Evolutionary conservation across 2,329 filamentous ascomycete genomes (phyloP).

Genomic region (Curvularia verruculosa): DNA sequence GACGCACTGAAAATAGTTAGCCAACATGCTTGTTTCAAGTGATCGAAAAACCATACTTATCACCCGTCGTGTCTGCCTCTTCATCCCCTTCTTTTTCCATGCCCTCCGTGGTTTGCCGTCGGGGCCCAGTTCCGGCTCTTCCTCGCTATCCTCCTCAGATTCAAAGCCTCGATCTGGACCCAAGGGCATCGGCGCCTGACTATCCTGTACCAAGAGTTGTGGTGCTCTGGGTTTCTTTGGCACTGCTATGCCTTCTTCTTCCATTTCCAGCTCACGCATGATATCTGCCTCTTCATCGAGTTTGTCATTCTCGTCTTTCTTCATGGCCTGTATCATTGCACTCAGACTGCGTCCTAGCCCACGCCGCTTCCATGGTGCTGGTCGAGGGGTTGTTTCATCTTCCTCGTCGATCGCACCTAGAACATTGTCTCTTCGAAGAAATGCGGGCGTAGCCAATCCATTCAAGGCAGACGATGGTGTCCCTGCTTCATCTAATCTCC

Average conservation of each 20-base stretch:
- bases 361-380: conserved; percentile 52
- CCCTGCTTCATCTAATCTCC: conserved; percentile 50
- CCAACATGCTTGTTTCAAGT: not conserved
- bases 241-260: conserved; percentile 37
- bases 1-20: conserved; percentile 47
- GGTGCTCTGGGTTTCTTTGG: conserved; percentile 36
- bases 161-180: conserved; percentile 52
- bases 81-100: conserved; percentile 85
- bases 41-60: conserved; percentile 56
- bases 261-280: conserved; percentile 71
- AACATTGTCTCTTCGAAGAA: conserved; percentile 63
- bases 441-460: conserved; percentile 71
- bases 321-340: conserved; percentile 72
- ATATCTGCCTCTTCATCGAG: conserved; percentile 77
- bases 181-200: conserved; percentile 53
- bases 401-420: conserved; percentile 65
- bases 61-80: conserved; percentile 73
- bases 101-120: conserved; percentile 65
- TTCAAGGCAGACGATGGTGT: conserved; percentile 44
- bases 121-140: conserved; percentile 53
- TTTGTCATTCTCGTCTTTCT: conserved; percentile 59
- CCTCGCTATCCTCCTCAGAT: conserved; percentile 67
- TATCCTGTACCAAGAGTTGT: conserved; percentile 51
- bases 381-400: conserved; percentile 41
- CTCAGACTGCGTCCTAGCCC: conserved; percentile 71